Base-by-base conservation (phyloP, 441 rosid species). In the Arabidopsis lyrata region DNA sequence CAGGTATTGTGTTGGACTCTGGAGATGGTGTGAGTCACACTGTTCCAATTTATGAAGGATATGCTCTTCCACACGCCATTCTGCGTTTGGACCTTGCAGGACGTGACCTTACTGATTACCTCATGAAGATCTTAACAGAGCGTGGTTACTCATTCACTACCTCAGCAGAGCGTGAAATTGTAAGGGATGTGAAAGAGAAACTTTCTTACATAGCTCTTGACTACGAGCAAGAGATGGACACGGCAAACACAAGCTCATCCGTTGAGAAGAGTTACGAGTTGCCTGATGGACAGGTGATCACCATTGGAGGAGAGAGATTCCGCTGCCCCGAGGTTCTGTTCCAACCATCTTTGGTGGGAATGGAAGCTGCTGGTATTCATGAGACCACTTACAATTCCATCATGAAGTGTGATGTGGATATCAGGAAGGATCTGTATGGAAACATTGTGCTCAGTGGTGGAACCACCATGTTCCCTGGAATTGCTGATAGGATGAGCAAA, bases 281-380 rank as follows among this genome's bases (percentile, higher is more conserved):
- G 60, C 82, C 82, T 50, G 82, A 79, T 65, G 82, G 79, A 24
- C 80, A 79, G 53, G 77, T 75, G 48, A 75, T 75, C 70, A 79
- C 82, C 7, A 75, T 24, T 8, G 90, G 93, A 31, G 90, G 90
- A 4, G 93, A 88, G 84, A 85, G 92, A 34, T 88, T 90, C 87
- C 85, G 96, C 1, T 90, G 93, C 75, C 96, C 93, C 0, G 96
- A 90, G 53, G 90, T 87, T 63, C 88, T 90, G n/a, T 90, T 90
- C 88, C 93, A 90, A 77, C 93, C 96, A 15, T 86, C 91, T 31
- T 80, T 88, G 76, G 87, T 90, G 1, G 96, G 93, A 47, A 90
- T 90, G 93, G 96, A 90, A 83, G 87, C 91, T 78, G 89, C 93
- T 66, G 96, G 96, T 12, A 90, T 90, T 59, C 96, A 88, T 1